Evolutionary conservation across 208 protist species (phyloP), one percentile per base, ranked within the genome.

Genomic region (Acanthamoeba healyi): DNA sequence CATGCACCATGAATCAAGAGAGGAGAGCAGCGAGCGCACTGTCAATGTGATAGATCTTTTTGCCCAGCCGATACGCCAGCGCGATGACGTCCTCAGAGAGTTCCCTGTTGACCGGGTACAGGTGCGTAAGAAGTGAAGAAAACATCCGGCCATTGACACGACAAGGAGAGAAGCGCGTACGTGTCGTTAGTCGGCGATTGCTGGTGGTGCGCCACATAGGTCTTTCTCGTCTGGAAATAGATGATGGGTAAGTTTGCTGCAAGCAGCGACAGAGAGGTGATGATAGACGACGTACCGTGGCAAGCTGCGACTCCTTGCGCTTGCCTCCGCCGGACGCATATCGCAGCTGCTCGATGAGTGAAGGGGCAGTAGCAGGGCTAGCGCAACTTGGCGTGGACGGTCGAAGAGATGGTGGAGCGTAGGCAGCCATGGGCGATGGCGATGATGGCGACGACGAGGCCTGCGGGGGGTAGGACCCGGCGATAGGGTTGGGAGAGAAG

Each of bases 31-130:
- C 19, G 67, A 36, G 14, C 42, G 77, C 6, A 86, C 77, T 86
- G 77, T 86, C 77, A 24, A 86, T 86, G 44, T 86, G 77, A 10
- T 86, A 86, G 26, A 86, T 86, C n/a, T 86, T 86, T 26, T 86
- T 86, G 77, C 77, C 77, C 77, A 86, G 26, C 32, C 77, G 77
- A 24, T 86, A 86, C 7, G 77, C 77, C 42, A 86, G 29, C n/a
- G 42, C 44, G 22, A 86, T 86, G 24, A 86, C 77, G 26, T 86
- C 77, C 10, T 86, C 77, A 0, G 42, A 49, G 10, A 77, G 38
- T 9, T 86, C 77, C n/a, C 44, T 84, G 38, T 70, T 5, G n/a
- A n/a, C n/a, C n/a, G n/a, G n/a, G n/a, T n/a, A n/a, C 61, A 34
- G 61, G 7, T 0, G 5, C 0, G 61, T 29, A 70, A 70, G 61